These are phyloP conservation scores for Yamadazyma pseudoaaseri DNA, from an alignment of 1,139 yeast genomes.

Conservation along the genomic window DNA sequence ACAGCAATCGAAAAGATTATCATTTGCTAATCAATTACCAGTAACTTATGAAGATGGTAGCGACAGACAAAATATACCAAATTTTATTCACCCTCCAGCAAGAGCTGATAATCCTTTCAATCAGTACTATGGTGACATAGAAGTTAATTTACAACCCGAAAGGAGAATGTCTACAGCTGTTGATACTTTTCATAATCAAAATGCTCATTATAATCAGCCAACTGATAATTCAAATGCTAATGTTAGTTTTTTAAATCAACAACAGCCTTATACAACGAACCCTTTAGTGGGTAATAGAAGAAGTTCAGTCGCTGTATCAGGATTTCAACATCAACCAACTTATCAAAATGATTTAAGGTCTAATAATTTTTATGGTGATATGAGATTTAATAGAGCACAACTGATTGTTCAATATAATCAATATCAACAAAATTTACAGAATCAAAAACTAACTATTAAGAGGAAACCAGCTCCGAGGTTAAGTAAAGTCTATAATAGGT, in stretches of 20 bases:
- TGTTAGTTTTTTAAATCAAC: conserved; percentile 4
- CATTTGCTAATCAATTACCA: conserved; percentile 48
- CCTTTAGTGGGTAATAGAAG: conserved; percentile 26
- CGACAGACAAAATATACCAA: conserved; percentile 19
- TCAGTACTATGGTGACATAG: conserved; percentile 44
- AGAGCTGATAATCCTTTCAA: conserved; percentile 50
- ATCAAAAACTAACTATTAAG: conserved; percentile 21
- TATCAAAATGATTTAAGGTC: conserved; percentile 5
- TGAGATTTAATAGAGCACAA: conserved; percentile 27
- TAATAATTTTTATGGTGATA: conserved; percentile 6
- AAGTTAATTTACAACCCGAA: conserved; percentile 30
- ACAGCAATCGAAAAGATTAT: conserved; percentile 35
- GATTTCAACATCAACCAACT: conserved; percentile 17
- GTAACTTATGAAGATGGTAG: conserved; percentile 48
- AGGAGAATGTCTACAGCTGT: conserved; percentile 47
- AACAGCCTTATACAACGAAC: conserved; percentile 12
- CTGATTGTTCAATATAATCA: conserved; percentile 40
- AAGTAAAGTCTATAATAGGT: conserved; percentile 33
- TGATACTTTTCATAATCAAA: conserved; percentile 18
- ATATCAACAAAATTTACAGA: conserved; percentile 32
- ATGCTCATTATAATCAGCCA: background rate
- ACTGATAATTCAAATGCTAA: background rate
- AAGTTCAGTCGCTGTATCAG: conserved; percentile 38
- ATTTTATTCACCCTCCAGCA: conserved; percentile 45
- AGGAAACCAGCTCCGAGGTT: conserved; percentile 41